Conservation (phyloP, 352 stramenopile genomes). For the Phytophthora sansomeana region DNA sequence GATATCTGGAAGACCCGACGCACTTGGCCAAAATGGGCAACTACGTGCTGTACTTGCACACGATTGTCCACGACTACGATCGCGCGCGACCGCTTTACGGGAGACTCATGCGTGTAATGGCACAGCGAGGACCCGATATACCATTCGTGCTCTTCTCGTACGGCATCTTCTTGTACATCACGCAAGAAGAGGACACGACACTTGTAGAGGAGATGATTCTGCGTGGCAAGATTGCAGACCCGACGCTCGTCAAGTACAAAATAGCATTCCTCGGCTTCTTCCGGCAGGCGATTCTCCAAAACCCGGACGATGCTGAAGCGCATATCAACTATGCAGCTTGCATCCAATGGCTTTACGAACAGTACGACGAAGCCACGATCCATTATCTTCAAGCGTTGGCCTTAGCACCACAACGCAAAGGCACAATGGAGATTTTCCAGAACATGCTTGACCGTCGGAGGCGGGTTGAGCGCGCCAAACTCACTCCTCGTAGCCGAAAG, state of each 20-base stretch:
- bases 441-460: conserved; percentile 71
- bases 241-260: conserved; percentile 72
- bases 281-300: conserved; percentile 72
- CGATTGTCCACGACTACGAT: conserved; percentile 82
- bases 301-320: conserved; percentile 62
- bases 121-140: conserved; percentile 72
- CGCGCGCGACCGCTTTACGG: conserved; percentile 75
- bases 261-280: conserved; percentile 85
- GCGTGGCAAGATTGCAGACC: conserved; percentile 64
- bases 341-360: conserved; percentile 74
- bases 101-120: conserved; percentile 79
- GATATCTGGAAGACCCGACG: conserved; percentile 81
- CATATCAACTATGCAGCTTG: conserved; percentile 86
- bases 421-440: conserved; percentile 77
- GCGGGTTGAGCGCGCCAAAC: conserved; percentile 40
- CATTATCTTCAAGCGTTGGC: conserved; percentile 80
- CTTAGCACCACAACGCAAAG: conserved; percentile 66
- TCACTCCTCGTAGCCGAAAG: conserved; percentile 34
- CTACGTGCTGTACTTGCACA: conserved; percentile 84
- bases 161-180: conserved; percentile 76
- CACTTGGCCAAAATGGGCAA: conserved; percentile 83
- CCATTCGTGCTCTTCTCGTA: conserved; percentile 87
- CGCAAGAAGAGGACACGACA: conserved; percentile 69
- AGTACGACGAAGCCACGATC: conserved; percentile 62
- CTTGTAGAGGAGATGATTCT: conserved; percentile 75